Conservation (phyloP, 768 basidiomycete species). For the Naganishia antarctica region DNA sequence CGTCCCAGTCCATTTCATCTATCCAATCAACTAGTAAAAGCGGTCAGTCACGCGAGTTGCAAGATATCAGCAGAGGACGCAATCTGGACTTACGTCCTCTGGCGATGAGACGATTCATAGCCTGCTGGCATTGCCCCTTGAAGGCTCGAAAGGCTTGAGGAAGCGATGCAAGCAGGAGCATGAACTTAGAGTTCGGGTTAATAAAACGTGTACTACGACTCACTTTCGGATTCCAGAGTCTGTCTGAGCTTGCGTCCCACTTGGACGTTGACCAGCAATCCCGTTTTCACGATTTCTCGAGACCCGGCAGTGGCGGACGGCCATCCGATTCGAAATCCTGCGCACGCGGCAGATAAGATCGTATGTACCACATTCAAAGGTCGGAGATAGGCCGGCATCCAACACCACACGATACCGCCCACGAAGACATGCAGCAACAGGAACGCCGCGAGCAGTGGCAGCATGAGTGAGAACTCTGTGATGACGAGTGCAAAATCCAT, state of each 20-base stretch:
- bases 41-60: too few relatives aligned
- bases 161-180: too few relatives aligned
- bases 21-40: too few relatives aligned
- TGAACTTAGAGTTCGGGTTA: too few relatives aligned
- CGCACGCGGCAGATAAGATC: too few relatives aligned
- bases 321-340: too few relatives aligned
- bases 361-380: neutral
- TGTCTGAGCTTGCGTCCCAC: neutral
- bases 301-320: neutral
- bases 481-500: neutral
- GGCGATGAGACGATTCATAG: too few relatives aligned
- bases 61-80: too few relatives aligned
- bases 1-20: too few relatives aligned
- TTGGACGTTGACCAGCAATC: neutral
- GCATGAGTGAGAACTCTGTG: neutral
- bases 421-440: neutral
- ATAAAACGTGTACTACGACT: neutral
- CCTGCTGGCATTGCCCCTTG: too few relatives aligned
- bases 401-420: neutral
- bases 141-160: too few relatives aligned
- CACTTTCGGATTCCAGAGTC: neutral
- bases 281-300: neutral
- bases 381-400: neutral
- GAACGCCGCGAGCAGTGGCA: neutral
- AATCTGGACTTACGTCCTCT: too few relatives aligned